Base-by-base conservation (phyloP, 495 filamentous ascomycete species). In the Pyronema omphalodes region DNA sequence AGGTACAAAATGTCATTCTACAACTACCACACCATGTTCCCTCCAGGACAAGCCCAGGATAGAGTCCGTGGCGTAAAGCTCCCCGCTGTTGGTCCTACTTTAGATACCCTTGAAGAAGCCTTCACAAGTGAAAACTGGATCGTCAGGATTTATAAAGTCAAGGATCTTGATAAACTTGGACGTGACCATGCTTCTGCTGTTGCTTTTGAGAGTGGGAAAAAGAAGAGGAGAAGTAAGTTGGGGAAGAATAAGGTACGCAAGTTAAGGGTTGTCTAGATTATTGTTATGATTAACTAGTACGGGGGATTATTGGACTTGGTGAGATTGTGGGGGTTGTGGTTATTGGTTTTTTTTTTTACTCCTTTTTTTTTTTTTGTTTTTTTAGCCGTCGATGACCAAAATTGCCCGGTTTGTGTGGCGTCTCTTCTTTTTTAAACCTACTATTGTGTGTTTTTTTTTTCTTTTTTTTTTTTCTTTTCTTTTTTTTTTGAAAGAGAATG, bases 71-170 rank as follows among this genome's bases (percentile, higher is more conserved):
- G 81, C 54, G 72, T 76, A 23, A 78, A 76, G 53, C 70, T 96
- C n/a, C 93, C 93, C 15, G 79, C 84, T 6, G 79, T 86, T 57
- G 84, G 86, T 3, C 93, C 93, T 9, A 75, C 82, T 54, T 83
- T 99, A 51, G 86, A 78, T 68, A 89, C 81, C 14, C 67, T 99
- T 39, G 93, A 96, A 64, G 93, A 99, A 69, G 93, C 93, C 1
- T 99, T 89, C 70, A 99, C 93, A 43, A 93, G 86, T 60, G 93
- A 99, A 75, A 99, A 99, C 74, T 99, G 93, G 93, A 99, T 99
- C 67, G 95, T 99, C 66, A 75, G 93, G 50, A 96, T 99, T 66
- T 99, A 93, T 74, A 99, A 99, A 74, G 93, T 99, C 64, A 99
- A 99, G 71, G 88, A 93, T 60, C 80, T 95, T 37, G 93, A 99